Base-by-base conservation (phyloP, 2,329 filamentous ascomycete genomes). In the Dryadomyces quercus-mongolicae region DNA sequence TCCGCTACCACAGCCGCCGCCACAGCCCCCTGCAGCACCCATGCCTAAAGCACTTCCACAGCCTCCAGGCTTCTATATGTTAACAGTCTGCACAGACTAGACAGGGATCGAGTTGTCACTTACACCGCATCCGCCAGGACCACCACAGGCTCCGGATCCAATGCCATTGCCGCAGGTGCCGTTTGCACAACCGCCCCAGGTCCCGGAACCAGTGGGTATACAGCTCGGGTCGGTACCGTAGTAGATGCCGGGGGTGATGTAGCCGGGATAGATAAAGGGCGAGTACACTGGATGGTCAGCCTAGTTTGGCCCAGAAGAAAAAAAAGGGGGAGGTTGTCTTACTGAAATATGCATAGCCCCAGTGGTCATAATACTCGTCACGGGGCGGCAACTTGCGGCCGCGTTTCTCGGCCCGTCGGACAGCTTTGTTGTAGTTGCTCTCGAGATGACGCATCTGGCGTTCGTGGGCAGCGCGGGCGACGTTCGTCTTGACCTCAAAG, bases 391-490 rank as follows among this genome's bases (percentile, higher is more conserved):
- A 59, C 0, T 66, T 66, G 4, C 75, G 67, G 3, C 76, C 76
- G 56, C 74, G 75, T 56, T 72, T 74, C 56, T 69, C 66, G 0
- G 78, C 77, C 1, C 78, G 71, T 46, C 68, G 71, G 18, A 66
- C 64, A 0, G 78, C 78, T 57, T 75, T 77, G 25, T 69, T 66
- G 64, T 88, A 88, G 36, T 78, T 75, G 4, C 68, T 67, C 31
- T 85, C 78, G 0, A 78, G 64, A 0, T 68, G 68, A 9, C 53
- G 57, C 22, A 65, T 55, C 57, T 70, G 66, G 8, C 59, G 13
- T 1, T 60, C 55, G 12, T 64, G 64, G 4, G 81, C 64, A 18
- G 72, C 70, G 5, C 22, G 20, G 20, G 53, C 18, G 22, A 56
- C 51, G 13, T 3, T 2, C 10, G 47, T n/a, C 48, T 48, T 40